phyloP scores from a whole-genome alignment of 495 filamentous ascomycete genomes.

The Acidomyces sp. region DNA sequence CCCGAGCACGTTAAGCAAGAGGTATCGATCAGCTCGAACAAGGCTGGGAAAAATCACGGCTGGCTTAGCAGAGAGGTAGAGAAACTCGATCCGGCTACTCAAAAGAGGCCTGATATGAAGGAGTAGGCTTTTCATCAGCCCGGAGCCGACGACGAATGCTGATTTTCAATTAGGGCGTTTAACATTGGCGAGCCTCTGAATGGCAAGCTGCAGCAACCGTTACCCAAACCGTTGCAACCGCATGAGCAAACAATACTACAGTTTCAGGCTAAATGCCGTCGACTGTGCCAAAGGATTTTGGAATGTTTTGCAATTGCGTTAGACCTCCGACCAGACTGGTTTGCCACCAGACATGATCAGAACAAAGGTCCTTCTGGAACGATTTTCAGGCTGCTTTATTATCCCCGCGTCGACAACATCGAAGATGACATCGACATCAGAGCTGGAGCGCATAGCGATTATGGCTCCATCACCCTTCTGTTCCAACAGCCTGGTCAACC shows the following conservation, averaged over 20 bases:
- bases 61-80: constrained; percentile 86
- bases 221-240: constrained; percentile 50
- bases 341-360: constrained; percentile 56
- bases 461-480: constrained; percentile 53
- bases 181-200: constrained; percentile 73
- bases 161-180: constrained; percentile 51
- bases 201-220: constrained; percentile 64
- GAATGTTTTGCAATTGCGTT: constrained; percentile 46
- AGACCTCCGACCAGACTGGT: constrained; percentile 42
- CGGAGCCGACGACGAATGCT: not conserved
- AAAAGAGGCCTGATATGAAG: constrained; percentile 72
- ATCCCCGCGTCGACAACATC: constrained; percentile 4
- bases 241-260: constrained; percentile 46
- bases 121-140: constrained; percentile 5
- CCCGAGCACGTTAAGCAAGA: constrained; percentile 57
- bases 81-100: constrained; percentile 70
- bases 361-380: constrained; percentile 49
- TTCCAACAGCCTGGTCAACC: constrained; percentile 73
- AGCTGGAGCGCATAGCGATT: constrained; percentile 56
- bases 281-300: constrained; percentile 58
- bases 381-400: constrained; percentile 67
- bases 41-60: constrained; percentile 53
- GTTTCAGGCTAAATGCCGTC: constrained; percentile 59
- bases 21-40: constrained; percentile 57
- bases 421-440: constrained; percentile 37